Evolutionary conservation across 2,329 filamentous ascomycete genomes (phyloP).

Genomic region (Fusarium coicis): DNA sequence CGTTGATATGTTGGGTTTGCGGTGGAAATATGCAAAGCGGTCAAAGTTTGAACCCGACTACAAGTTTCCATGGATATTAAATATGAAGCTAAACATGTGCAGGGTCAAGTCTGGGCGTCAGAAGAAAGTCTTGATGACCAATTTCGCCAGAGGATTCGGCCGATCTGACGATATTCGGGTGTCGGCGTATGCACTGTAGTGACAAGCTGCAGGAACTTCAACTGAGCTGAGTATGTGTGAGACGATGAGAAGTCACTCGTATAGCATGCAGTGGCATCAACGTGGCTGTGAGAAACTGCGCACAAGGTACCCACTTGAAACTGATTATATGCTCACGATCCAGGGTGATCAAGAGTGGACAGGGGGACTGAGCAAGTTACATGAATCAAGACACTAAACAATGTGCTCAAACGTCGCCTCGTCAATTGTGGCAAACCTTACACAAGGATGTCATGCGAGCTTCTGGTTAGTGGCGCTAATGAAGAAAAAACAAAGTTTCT

Average conservation of each 20-base stretch:
- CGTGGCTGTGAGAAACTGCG: not conserved
- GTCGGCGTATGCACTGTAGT: not conserved
- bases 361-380: not conserved
- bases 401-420: slow-evolving; percentile 1
- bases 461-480: too few species aligned
- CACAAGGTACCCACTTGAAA: not conserved
- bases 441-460: not conserved
- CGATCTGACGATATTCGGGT: not conserved
- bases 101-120: not conserved
- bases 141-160: not conserved
- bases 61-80: not conserved
- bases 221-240: not conserved
- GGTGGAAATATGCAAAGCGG: not conserved
- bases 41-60: not conserved
- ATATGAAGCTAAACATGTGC: not conserved
- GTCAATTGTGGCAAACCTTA: too few species aligned
- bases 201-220: not conserved
- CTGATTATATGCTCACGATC: not conserved
- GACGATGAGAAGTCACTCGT: not conserved
- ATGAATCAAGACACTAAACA: not conserved
- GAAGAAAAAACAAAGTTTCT: not conserved
- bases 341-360: not conserved
- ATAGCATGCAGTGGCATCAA: not conserved
- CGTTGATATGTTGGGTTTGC: not conserved
- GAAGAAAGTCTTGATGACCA: not conserved